Base-by-base conservation (phyloP, 345 rosid genomes). In the Noccaea bulbosa region DNA sequence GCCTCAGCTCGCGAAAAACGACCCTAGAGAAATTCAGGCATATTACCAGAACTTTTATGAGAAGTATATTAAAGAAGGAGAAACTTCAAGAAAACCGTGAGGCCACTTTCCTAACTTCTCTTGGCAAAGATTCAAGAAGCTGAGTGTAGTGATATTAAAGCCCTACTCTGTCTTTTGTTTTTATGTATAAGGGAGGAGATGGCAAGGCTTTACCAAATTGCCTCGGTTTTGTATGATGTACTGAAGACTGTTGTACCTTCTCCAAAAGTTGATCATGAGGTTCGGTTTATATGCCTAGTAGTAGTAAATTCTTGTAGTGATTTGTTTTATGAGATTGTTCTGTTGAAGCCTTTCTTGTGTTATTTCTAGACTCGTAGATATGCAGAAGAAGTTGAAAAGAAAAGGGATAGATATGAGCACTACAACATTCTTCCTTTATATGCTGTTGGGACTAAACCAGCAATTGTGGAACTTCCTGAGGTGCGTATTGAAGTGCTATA, bases 381-480 rank as follows among this genome's bases (percentile, higher is more conserved):
- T 77, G 96, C 90, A 0, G 50, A 51, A 56, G 84, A 93, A 66
- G 96, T 93, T 78, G 80, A 83, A 79, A 83, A 17, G 81, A 84
- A 81, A 47, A 83, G 68, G 73, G 91, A 65, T 69, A 86, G 74
- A 50, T 82, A 78, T 16, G 83, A 75, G 58, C 90, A 46, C 76
- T 91, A 85, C 76, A 93, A 93, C 81, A 93, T 93, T 78, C 89
- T 93, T 46, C 97, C 98, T 40, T 74, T 91, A 30, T 52, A 86
- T 81, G 87, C 87, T 8, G 81, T 81, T 2, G 97, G 81, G 69
- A 78, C 82, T 65, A 86, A 80, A 85, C 87, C 97, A 52, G 87
- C 83, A 46, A 77, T 91, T 41, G 87, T 91, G 82, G 88, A 91
- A 70, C 87, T 89, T 77, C 91, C 95, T 70, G 93, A 91, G 98